Conservation (phyloP, 306 rosid species). For the Medicago ruthenica region DNA sequence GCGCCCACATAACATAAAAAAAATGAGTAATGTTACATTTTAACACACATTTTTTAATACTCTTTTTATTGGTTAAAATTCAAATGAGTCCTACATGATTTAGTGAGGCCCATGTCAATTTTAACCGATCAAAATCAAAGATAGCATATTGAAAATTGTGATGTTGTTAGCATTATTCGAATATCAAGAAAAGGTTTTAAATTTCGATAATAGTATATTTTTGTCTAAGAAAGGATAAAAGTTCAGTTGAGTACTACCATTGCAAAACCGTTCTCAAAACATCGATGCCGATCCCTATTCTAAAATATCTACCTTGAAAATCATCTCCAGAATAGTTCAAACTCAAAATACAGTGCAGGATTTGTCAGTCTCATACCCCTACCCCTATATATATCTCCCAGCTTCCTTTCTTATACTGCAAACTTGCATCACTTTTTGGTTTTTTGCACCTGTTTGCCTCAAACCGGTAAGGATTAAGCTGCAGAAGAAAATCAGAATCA, state of each 20-base stretch:
- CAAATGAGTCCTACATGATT: too few relatives aligned
- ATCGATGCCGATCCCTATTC: slow-evolving; percentile 27
- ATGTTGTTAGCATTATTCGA: too few relatives aligned
- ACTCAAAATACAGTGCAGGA: slow-evolving; percentile 31
- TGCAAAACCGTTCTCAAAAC: slow-evolving; percentile 9
- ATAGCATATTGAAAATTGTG: too few relatives aligned
- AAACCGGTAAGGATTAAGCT: slow-evolving; percentile 7
- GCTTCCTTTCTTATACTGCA: slow-evolving; percentile 22
- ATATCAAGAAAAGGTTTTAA: too few relatives aligned
- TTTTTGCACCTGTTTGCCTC: slow-evolving; percentile 22
- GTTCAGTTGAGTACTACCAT: not conserved
- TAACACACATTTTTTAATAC: too few relatives aligned
- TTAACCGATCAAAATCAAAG: too few relatives aligned
- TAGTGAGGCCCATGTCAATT: too few relatives aligned
- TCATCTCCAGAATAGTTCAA: slow-evolving; percentile 35
- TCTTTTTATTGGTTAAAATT: too few relatives aligned
- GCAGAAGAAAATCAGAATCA: slow-evolving; percentile 26
- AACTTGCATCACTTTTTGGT: not conserved
- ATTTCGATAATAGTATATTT: not conserved
- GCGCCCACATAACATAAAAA: too few relatives aligned
- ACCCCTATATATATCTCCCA: not conserved
- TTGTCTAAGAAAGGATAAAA: not conserved
- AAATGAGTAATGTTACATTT: too few relatives aligned
- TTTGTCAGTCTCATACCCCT: slow-evolving; percentile 4
- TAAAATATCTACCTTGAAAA: slow-evolving; percentile 34